Evolutionary conservation across 306 rosid species (phyloP).

Genomic region (Sindora glabra): DNA sequence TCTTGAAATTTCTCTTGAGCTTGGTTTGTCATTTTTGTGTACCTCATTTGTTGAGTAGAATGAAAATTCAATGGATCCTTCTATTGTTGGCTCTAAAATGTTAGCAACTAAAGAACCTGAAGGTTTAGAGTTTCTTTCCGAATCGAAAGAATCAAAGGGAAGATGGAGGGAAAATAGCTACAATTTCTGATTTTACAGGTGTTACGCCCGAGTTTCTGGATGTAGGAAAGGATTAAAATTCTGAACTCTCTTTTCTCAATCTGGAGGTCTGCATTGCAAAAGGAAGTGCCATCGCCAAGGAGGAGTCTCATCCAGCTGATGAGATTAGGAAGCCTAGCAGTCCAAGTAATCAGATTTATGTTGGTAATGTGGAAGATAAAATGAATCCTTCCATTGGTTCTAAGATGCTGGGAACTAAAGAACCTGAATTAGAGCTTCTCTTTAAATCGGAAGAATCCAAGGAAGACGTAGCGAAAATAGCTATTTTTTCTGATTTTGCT

Average conservation of each 20-base stretch:
- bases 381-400: not conserved
- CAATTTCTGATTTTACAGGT: not conserved
- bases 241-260: not conserved
- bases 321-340: not conserved
- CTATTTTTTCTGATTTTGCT: not conserved
- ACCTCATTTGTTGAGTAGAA: not conserved
- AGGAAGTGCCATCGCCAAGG: too few relatives aligned
- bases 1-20: too few relatives aligned
- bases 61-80: not conserved
- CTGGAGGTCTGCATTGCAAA: too few relatives aligned
- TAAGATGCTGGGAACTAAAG: not conserved
- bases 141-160: too few relatives aligned
- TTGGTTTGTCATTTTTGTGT: too few relatives aligned
- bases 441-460: not conserved
- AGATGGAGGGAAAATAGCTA: not conserved
- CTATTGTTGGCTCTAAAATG: not conserved
- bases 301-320: too few relatives aligned
- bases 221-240: not conserved
- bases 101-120: too few relatives aligned
- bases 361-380: too few relatives aligned
- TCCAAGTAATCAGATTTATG: too few relatives aligned
- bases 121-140: too few relatives aligned
- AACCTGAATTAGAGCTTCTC: not conserved
- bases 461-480: not conserved
- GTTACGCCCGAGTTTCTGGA: not conserved